phyloP scores from a whole-genome alignment of 768 basidiomycete genomes.

The Polyporus arcularius region DNA sequence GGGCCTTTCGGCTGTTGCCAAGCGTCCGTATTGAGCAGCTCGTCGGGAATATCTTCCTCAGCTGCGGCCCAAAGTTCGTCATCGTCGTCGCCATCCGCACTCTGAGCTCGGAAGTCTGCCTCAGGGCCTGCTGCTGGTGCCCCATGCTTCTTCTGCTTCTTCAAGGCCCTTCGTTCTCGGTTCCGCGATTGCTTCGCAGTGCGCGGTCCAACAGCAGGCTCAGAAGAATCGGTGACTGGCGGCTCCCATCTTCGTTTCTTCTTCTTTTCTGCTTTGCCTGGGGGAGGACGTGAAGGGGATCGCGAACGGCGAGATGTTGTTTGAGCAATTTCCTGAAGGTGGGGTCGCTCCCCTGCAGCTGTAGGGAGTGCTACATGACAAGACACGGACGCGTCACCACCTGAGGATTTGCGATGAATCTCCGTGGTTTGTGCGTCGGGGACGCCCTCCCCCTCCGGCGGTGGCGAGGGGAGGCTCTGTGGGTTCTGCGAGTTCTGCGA shows the following conservation, averaged over 20 bases:
- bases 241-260: neutral
- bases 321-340: too few species aligned
- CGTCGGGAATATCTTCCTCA: constrained; percentile 3
- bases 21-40: neutral
- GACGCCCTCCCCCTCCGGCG: neutral
- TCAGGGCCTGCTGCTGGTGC: neutral
- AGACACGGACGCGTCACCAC: neutral
- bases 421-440: neutral
- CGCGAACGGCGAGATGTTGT: too few species aligned
- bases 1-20: neutral
- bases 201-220: neutral
- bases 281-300: too few species aligned
- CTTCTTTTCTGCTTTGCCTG: neutral
- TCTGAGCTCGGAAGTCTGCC: neutral
- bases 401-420: neutral
- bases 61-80: constrained; percentile 10
- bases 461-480: constrained; percentile 10
- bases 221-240: neutral
- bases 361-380: too few species aligned
- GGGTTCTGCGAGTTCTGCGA: constrained; percentile 6
- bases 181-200: neutral
- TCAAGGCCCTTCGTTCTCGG: neutral
- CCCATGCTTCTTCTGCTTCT: neutral
- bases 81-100: constrained; percentile 3
- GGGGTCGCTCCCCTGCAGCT: neutral